Evolutionary conservation across 2,329 filamentous ascomycete species (phyloP).

Genomic region (Phyllosticta capitalensis): DNA sequence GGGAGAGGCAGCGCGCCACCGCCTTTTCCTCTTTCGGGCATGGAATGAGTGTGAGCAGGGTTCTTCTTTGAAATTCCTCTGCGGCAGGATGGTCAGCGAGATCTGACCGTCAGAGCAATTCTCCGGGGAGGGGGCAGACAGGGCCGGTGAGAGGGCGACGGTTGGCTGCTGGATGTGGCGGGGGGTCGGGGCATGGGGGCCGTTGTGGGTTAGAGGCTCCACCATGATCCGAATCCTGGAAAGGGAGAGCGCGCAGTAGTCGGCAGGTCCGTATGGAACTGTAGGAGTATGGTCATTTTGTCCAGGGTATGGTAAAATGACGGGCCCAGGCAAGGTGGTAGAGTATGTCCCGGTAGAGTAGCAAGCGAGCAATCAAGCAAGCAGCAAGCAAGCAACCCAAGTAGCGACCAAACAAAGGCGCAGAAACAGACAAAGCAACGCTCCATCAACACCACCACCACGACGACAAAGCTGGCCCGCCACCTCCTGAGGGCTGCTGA

Average conservation of each 20-base stretch:
- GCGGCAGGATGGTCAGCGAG: neutral
- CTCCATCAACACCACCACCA: neutral
- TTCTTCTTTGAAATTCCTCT: neutral
- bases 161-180: neutral
- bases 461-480: neutral
- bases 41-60: conserved; percentile 3
- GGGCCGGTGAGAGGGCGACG: neutral
- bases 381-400: neutral
- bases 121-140: conserved; percentile 7
- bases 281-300: neutral
- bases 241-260: too few species aligned
- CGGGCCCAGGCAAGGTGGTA: neutral
- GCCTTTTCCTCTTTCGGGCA: conserved; percentile 10
- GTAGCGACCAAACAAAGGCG: neutral
- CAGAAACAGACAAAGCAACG: neutral
- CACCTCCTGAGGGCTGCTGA: conserved; percentile 10
- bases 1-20: conserved; percentile 12
- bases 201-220: too few species aligned
- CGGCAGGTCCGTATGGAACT: too few species aligned
- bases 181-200: neutral
- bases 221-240: too few species aligned
- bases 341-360: neutral
- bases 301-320: neutral
- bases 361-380: neutral
- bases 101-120: conserved; percentile 9